Base-by-base conservation (phyloP, 23 red algal species). In the Pyropia haitanensis region DNA sequence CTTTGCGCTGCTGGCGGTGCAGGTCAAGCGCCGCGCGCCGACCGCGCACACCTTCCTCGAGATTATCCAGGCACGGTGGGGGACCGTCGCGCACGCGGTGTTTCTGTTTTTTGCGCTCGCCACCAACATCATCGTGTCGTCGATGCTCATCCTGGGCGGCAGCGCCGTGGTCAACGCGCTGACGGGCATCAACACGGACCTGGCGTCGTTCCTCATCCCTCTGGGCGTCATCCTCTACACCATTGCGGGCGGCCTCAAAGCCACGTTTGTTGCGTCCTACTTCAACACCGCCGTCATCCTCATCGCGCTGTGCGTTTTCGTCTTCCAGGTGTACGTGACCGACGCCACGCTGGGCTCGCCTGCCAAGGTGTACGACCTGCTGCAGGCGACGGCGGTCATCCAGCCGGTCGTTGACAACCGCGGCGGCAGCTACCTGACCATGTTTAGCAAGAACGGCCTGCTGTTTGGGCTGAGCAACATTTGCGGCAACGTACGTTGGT, bases 161-260 rank as follows among this genome's bases (percentile, higher is more conserved):
- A 60, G 63, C 18, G 50, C 76, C 17, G 51, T 51, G 0, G 76
- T 90, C 62, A 58, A 26, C 14, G 78, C 85, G 49, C 78, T 90
- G 73, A 90, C 85, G 5, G 76, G 76, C 51, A 75, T 90, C 30
- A 49, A 72, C 59, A 80, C 74, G 31, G 53, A 90, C 49, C 29
- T 80, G 27, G 78, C 78, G 1, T 90, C 85, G 22, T 66, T 90
- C 49, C 77, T 90, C 48, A 90, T 90, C 49, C 85, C 85, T 25
- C 70, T 90, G 14, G 85, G 85, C 60, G 85, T 90, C 49, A 90
- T 90, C 19, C 49, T 90, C 26, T 90, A 81, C 63, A 90, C 85
- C 5, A 28, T 90, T n/a, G 85, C 85, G 8, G 85, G 85, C 8
- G 85, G 85, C 1, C 85, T 90, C 62, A 90, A 90, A 74, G 85